Percentiles rank a stretch among this genome's conserved stretches.
These are phyloP conservation scores for Phaeotremella skinneri DNA, from an alignment of 768 basidiomycete species.

Conservation along the genomic window DNA sequence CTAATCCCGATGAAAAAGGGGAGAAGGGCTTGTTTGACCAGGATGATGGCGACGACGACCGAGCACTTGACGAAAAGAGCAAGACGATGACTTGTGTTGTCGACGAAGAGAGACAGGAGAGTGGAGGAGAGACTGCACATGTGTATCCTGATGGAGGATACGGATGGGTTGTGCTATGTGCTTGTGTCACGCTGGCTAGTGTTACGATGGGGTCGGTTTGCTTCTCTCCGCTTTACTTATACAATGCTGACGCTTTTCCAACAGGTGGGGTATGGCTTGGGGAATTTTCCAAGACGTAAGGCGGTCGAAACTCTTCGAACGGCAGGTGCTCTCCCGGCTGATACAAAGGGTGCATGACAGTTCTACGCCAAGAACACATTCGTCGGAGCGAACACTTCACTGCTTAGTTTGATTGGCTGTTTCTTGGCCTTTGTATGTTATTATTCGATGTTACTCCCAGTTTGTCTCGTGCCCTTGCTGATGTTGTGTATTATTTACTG, in stretches of 20 bases:
- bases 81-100: neutral
- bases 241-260: neutral
- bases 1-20: neutral
- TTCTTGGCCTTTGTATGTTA: constrained; percentile 12
- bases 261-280: constrained; percentile 32
- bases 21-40: neutral
- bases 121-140: constrained; percentile 8
- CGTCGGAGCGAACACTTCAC: constrained; percentile 7
- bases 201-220: constrained; percentile 31
- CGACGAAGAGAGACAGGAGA: neutral
- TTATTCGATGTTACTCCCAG: constrained; percentile 4
- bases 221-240: neutral
- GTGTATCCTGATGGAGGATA: constrained; percentile 41
- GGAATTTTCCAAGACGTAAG: constrained; percentile 31
- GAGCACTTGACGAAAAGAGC: neutral
- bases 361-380: constrained; percentile 24
- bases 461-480: constrained; percentile 13
- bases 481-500: constrained; percentile 12
- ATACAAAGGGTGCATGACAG: constrained; percentile 12
- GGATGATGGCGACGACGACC: neutral
- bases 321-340: neutral
- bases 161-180: constrained; percentile 34
- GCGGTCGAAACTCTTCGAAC: neutral
- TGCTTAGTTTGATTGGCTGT: constrained; percentile 3
- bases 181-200: constrained; percentile 28